These are phyloP conservation scores for Cystobasidium ongulense DNA, from an alignment of 768 basidiomycete genomes.

Conservation along the genomic window DNA sequence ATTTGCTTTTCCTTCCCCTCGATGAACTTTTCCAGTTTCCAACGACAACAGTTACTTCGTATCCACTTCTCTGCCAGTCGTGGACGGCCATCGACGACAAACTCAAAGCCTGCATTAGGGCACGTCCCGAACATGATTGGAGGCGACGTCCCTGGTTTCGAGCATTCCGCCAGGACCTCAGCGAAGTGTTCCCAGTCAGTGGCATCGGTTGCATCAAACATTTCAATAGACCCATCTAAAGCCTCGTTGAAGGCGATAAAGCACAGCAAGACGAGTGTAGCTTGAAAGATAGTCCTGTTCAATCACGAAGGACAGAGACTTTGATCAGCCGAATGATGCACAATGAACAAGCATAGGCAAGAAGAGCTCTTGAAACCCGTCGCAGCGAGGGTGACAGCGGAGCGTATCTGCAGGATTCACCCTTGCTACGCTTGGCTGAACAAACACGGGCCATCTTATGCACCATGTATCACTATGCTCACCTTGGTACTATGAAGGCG, in stretches of 20 bases:
- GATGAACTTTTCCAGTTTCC: conserved; percentile 1
- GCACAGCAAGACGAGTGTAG: not conserved
- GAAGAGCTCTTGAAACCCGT: no score
- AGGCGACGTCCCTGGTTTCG: not conserved
- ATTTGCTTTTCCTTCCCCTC: conserved; percentile 11
- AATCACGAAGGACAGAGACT: no score
- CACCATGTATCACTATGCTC: not conserved
- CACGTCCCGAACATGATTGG: not conserved
- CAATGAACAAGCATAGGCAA: no score
- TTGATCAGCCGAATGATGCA: no score
- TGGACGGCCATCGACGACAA: not conserved
- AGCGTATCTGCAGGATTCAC: no score
- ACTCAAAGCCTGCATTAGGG: not conserved
- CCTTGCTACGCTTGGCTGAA: no score
- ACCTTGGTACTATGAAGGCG: conserved; percentile 15
- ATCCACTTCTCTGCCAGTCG: not conserved
- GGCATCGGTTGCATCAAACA: not conserved
- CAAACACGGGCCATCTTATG: not conserved
- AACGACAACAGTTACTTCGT: not conserved
- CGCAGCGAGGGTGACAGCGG: no score
- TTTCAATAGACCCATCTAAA: not conserved
- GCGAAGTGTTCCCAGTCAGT: not conserved
- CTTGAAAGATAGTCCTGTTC: conserved; percentile 8
- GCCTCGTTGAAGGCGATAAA: not conserved
- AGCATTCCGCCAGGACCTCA: not conserved